Percentiles rank a stretch among this genome's conserved stretches.
These are phyloP conservation scores for Solanum pinnatisectum DNA, from an alignment of 257 asterid species.

Conservation along the genomic window DNA sequence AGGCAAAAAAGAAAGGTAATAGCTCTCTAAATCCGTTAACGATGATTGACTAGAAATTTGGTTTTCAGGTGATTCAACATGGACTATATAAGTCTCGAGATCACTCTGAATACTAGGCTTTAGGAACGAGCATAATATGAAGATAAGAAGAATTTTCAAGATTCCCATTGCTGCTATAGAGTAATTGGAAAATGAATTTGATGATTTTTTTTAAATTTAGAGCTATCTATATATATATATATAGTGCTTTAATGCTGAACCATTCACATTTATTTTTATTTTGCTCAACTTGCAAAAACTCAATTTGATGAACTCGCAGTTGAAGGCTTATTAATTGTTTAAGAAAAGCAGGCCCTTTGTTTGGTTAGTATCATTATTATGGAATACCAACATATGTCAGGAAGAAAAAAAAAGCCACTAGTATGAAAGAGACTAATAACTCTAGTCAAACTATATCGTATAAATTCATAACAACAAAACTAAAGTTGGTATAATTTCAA, in stretches of 20 bases:
- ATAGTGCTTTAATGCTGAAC: neutral
- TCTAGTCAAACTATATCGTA: neutral
- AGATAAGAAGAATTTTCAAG: neutral
- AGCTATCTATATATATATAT: neutral
- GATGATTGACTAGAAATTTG: neutral
- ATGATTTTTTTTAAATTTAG: neutral
- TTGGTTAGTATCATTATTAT: neutral
- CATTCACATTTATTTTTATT: neutral
- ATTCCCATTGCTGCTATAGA: neutral
- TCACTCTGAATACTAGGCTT: neutral
- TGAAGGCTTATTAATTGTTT: neutral
- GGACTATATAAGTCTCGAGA: constrained; percentile 32
- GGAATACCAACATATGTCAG: neutral
- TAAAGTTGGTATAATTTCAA: neutral
- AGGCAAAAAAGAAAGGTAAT: constrained; percentile 32
- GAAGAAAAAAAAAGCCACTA: neutral
- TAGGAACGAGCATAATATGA: neutral
- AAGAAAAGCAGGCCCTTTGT: neutral
- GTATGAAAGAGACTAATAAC: neutral
- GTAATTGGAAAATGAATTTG: neutral
- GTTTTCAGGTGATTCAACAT: constrained; percentile 8
- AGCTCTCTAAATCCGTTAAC: constrained; percentile 10
- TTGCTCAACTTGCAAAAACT: neutral
- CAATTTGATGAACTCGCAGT: neutral
- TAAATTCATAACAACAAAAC: neutral